Evolutionary conservation across 257 asterid genomes (phyloP).

Genomic region (Solanum megistacrolobum): DNA sequence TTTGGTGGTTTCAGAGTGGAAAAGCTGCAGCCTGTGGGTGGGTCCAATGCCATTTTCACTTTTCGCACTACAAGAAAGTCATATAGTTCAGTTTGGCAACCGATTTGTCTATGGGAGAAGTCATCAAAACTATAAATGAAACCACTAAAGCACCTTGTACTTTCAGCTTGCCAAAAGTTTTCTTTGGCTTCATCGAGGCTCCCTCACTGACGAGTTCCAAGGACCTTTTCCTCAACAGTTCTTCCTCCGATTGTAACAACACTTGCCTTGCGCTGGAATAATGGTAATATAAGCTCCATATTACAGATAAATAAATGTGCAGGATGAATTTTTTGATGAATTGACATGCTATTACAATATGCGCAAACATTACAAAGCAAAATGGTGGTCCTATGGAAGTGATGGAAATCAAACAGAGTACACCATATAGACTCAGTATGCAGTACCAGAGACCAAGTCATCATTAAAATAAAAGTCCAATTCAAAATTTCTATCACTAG

Average conservation of each 20-base stretch:
- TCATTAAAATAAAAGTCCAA: not conserved
- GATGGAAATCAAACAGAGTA: not conserved
- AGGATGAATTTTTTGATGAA: not conserved
- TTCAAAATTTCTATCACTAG: not conserved
- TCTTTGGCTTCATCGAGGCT: constrained; percentile 65
- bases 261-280: constrained; percentile 50
- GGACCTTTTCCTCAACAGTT: constrained; percentile 52
- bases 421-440: not conserved
- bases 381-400: not conserved
- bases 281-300: not conserved
- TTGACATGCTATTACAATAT: not conserved
- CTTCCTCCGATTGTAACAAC: constrained; percentile 84
- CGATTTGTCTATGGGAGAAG: not conserved
- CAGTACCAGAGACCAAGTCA: not conserved
- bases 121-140: not conserved
- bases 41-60: constrained; percentile 80
- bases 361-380: not conserved
- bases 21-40: constrained; percentile 80
- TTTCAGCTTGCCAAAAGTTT: constrained; percentile 77
- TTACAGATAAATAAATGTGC: not conserved
- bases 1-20: constrained; percentile 49
- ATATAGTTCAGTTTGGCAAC: not conserved
- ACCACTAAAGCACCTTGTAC: constrained; percentile 53
- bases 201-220: constrained; percentile 73
- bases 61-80: constrained; percentile 55